Conservation (phyloP, 148 eudicot species). For the Camellia japonica region DNA sequence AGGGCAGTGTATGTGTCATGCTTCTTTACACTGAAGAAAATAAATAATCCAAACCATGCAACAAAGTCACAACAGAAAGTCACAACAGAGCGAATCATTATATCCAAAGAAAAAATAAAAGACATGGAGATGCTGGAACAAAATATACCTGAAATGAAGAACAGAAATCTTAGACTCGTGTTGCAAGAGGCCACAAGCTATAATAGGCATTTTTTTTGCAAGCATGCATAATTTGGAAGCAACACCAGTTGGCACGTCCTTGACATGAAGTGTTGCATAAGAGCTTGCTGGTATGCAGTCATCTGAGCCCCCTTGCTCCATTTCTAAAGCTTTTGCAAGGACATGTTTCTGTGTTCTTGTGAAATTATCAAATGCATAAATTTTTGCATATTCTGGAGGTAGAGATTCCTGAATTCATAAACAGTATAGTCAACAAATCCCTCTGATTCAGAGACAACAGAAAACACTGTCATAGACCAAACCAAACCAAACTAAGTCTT, state of each 20-base stretch:
- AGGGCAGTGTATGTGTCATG: constrained; percentile 83
- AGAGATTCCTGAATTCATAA: constrained; percentile 68
- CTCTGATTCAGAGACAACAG: not conserved
- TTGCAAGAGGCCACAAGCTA: constrained; percentile 79
- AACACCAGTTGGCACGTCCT: constrained; percentile 57
- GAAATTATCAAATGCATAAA: constrained; percentile 85
- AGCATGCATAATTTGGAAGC: constrained; percentile 54
- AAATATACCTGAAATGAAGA: constrained; percentile 80
- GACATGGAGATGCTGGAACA: not conserved
- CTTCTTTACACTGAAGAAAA: constrained; percentile 65
- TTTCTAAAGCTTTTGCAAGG: constrained; percentile 66
- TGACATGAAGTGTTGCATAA: constrained; percentile 64
- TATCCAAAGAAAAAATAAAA: not conserved
- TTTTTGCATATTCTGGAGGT: constrained; percentile 76
- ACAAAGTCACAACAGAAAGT: not conserved
- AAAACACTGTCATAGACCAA: not conserved
- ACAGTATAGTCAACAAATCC: not conserved
- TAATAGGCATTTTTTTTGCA: constrained; percentile 57
- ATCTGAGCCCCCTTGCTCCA: constrained; percentile 48
- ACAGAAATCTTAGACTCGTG: constrained; percentile 98
- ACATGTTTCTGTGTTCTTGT: constrained; percentile 84
- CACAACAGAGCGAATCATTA: not conserved
- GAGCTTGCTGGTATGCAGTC: constrained; percentile 60
- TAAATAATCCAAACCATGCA: constrained; percentile 3
- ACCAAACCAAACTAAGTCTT: too few relatives aligned